These are phyloP conservation scores for Exophiala viscosa DNA, from an alignment of 2,329 filamentous ascomycete species.

Conservation along the genomic window DNA sequence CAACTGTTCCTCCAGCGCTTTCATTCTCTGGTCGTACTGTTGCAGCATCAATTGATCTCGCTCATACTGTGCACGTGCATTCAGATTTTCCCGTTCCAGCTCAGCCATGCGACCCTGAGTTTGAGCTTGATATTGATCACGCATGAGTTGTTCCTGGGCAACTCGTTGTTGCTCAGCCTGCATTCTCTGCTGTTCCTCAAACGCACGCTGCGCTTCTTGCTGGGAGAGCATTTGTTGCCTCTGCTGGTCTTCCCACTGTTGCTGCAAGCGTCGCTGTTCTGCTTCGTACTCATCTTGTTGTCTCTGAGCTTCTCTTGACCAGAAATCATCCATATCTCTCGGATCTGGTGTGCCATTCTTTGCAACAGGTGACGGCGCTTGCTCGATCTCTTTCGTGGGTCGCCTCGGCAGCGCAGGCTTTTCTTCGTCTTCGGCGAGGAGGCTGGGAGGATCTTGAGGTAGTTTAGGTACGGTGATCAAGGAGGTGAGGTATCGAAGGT, in stretches of 20 bases:
- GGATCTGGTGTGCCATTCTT: slow-evolving; percentile 68
- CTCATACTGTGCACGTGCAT: slow-evolving; percentile 91
- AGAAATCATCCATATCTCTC: slow-evolving; percentile 95
- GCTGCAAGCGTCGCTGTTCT: slow-evolving; percentile 82
- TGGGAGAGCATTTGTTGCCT: slow-evolving; percentile 77
- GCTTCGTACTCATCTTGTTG: slow-evolving; percentile 95
- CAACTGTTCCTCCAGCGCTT: slow-evolving; percentile 85
- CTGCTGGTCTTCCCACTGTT: slow-evolving; percentile 78
- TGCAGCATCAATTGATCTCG: slow-evolving; percentile 96
- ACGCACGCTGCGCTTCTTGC: slow-evolving; percentile 84
- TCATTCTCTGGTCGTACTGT: slow-evolving; percentile 93
- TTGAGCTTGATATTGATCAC: slow-evolving; percentile 87
- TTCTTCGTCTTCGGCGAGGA: slow-evolving; percentile 79
- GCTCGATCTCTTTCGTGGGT: slow-evolving; percentile 66
- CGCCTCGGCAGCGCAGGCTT: slow-evolving; percentile 78
- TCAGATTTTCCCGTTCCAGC: slow-evolving; percentile 89
- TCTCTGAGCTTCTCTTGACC: slow-evolving; percentile 86
- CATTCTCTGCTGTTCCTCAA: slow-evolving; percentile 87
- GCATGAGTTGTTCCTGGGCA: slow-evolving; percentile 83
- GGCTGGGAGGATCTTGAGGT: slow-evolving; percentile 86
- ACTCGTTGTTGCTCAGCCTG: slow-evolving; percentile 85
- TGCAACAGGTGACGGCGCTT: slow-evolving; percentile 64
- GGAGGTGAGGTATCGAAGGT: slow-evolving; percentile 91
- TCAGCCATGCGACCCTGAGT: slow-evolving; percentile 95
- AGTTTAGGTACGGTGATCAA: slow-evolving; percentile 95